Base-by-base conservation (phyloP, 805 yeast genomes). In the Lipomyces sp. region DNA sequence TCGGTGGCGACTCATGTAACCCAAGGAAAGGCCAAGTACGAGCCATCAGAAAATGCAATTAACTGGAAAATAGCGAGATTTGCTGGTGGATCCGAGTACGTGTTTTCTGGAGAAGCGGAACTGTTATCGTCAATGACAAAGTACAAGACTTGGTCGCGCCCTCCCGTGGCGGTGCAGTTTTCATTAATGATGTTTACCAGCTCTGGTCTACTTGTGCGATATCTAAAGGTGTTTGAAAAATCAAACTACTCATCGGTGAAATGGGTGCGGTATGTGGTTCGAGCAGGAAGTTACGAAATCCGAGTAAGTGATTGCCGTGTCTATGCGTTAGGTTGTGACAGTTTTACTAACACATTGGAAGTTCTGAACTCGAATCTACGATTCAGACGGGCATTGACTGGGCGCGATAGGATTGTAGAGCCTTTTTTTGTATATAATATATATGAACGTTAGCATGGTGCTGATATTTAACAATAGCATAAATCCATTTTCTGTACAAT, bases 181-280 rank as follows among this genome's bases (percentile, higher is more conserved):
- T 81, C 81, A 54, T 78, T 93, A 59, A 83, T 88, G 62, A 90
- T 89, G 90, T 89, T 86, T 75, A 87, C 93, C 11, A 81, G 89
- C 67, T 87, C 94, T 7, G 96, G 97, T 0, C 80, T 91, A 57
- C 83, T 85, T 18, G 94, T 93, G 50, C 84, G 89, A 67, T 89
- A 85, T 75, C 80, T 93, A 71, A 86, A 85, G 74, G 88, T 94
- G 4, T 80, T 75, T 67, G 83, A 93, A 79, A 79, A 83, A 76
- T 73, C 78, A 73, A 85, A 85, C 63, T 90, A 91, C 78, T 80
- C 83, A 34, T 87, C 96, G 0, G 86, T 90, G 30, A 94, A 93
- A 75, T 92, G 96, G 96, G 96, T 93, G 42, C 86, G 90, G 72
- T 94, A 94, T 75, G 75, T 84, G 15, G 83, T 94, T 0, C 85